phyloP scores from a whole-genome alignment of 805 yeast genomes.

The Brettanomyces custersianus region DNA sequence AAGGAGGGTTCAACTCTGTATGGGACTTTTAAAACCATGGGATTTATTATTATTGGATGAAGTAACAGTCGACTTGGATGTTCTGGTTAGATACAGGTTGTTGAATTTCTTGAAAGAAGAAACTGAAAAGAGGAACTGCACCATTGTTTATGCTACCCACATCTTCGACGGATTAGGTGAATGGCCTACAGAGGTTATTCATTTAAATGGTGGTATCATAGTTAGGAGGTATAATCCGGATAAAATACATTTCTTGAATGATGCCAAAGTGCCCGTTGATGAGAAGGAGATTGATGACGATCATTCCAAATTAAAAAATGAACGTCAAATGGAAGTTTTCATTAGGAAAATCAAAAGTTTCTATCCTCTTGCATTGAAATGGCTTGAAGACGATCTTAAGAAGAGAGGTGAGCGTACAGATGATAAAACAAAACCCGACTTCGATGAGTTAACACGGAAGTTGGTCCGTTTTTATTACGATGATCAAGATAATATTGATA shows the following conservation, averaged over 20 bases:
- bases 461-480: constrained; percentile 33
- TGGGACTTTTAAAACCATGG: constrained; percentile 94
- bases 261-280: constrained; percentile 4
- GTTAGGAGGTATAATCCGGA: constrained; percentile 28
- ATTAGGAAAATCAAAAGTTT: constrained; percentile 42
- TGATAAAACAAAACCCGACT: constrained; percentile 35
- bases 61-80: constrained; percentile 95
- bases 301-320: constrained; percentile 8
- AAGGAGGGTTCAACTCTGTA: constrained; percentile 83
- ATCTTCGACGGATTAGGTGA: constrained; percentile 88
- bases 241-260: constrained; percentile 26
- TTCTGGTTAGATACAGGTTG: constrained; percentile 72
- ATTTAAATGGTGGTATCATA: constrained; percentile 59
- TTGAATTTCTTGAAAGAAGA: constrained; percentile 66
- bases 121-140: constrained; percentile 57
- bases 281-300: constrained; percentile 6
- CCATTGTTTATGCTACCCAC: constrained; percentile 90
- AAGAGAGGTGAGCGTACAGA: constrained; percentile 49
- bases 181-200: constrained; percentile 85
- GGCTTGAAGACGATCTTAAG: constrained; percentile 49
- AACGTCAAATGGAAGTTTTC: constrained; percentile 16
- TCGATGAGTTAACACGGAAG: constrained; percentile 44
- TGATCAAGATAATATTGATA: constrained; percentile 35
- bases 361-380: constrained; percentile 64
- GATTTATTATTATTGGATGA: constrained; percentile 81